Evolutionary conservation across 2,329 filamentous ascomycete genomes (phyloP), one percentile per base, ranked within the genome.

Genomic region (Cordyceps militaris): DNA sequence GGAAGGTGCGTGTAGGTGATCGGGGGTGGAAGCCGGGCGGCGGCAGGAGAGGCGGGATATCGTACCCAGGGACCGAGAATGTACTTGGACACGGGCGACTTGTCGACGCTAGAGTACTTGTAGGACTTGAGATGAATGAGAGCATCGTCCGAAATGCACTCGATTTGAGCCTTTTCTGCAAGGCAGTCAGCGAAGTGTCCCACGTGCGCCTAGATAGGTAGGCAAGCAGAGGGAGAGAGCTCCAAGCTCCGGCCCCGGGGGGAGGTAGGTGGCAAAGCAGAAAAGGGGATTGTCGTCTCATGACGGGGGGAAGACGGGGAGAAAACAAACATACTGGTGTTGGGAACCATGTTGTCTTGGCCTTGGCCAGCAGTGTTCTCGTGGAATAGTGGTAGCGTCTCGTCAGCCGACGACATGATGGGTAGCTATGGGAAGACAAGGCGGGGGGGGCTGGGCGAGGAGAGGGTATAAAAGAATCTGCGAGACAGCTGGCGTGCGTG

Each of bases 41-140:
- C 4, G 14, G n/a, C 40, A 24, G 30, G 50, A 46, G 3, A 30
- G 48, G 21, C 43, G 46, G 50, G 56, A 28, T 30, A 46, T 76
- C 87, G 72, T 88, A 97, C 94, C 78, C 96, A 99, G 70, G 96
- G 93, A 65, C 87, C 89, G 52, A 99, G 82, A 69, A 99, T 89
- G 74, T 97, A 96, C 72, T 92, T 84, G 58, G 94, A 97, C 60
- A 97, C 84, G 61, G 89, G 87, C 52, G 92, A 97, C 75, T 96
- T 93, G 79, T 99, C 94, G 73, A 99, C 91, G 67, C 88, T 90
- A 66, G 91, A 96, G 75, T 99, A 99, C 71, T 97, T 95, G 85
- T 99, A 99, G 60, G 87, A 86, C 74, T 91, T 94, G 66, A 99
- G 86, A 71, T 97, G 92, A 60, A 88, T 80, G 65, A 99, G 83